Percentiles rank a stretch among this genome's conserved stretches.
phyloP scores from a whole-genome alignment of 495 filamentous ascomycete genomes.

The Daldinia caldariorum region DNA sequence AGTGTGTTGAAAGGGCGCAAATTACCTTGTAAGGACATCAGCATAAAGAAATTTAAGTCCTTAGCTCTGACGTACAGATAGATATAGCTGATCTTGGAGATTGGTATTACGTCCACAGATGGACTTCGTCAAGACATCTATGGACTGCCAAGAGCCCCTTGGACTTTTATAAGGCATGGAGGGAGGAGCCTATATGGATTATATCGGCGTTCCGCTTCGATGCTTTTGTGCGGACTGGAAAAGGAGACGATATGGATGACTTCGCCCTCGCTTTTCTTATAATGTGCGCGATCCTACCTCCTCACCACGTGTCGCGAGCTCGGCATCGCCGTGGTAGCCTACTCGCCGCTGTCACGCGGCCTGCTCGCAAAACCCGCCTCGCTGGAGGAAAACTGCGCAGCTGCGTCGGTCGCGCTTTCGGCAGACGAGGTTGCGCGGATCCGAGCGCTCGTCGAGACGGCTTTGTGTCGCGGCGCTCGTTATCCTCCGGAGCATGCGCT shows the following conservation, averaged over 20 bases:
- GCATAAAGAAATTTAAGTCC: neutral
- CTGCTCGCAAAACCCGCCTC: constrained; percentile 54
- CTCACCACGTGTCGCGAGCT: constrained; percentile 69
- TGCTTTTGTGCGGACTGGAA: constrained; percentile 36
- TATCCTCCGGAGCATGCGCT: constrained; percentile 18
- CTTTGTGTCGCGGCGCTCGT: constrained; percentile 20
- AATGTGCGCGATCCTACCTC: constrained; percentile 51
- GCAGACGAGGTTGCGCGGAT: constrained; percentile 46
- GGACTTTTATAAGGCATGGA: constrained; percentile 45
- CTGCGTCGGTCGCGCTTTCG: constrained; percentile 42
- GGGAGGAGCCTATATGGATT: constrained; percentile 41
- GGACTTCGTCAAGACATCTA: constrained; percentile 42
- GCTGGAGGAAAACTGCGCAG: constrained; percentile 51
- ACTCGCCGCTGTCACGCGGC: constrained; percentile 70
- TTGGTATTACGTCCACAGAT: constrained; percentile 37
- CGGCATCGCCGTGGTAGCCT: constrained; percentile 68
- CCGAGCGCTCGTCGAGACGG: constrained; percentile 24
- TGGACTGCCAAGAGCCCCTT: constrained; percentile 40
- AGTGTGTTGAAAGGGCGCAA: constrained; percentile 29
- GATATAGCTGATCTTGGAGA: constrained; percentile 22
- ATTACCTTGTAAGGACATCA: constrained; percentile 13
- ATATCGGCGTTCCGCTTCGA: constrained; percentile 38
- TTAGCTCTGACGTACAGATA: neutral
- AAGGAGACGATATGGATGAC: constrained; percentile 43
- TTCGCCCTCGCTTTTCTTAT: constrained; percentile 37